phyloP scores from a whole-genome alignment of 73 alveolate species.

The Paramecium primaurelia region DNA sequence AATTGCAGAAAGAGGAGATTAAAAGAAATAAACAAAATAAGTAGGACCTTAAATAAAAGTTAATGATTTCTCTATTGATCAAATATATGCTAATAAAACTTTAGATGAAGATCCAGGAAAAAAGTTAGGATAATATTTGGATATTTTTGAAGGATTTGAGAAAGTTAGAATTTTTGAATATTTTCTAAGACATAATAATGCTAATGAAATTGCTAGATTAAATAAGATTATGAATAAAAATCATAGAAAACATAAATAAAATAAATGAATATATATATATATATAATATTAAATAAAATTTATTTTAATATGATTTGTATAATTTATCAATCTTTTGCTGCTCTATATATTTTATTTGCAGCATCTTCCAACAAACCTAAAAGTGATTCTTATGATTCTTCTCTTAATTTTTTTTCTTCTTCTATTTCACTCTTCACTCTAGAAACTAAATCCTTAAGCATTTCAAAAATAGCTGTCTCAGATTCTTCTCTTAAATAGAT shows the following conservation, averaged over 20 bases:
- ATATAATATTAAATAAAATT: background rate
- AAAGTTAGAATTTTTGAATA: background rate
- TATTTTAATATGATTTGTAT: background rate
- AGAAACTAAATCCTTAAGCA: conserved; percentile 85
- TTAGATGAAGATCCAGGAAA: background rate
- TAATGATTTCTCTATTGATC: background rate
- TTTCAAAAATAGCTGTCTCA: conserved; percentile 89
- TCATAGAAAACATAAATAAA: background rate
- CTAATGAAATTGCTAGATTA: background rate
- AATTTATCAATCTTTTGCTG: conserved; percentile 55
- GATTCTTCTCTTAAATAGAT: conserved; percentile 80
- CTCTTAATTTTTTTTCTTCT: conserved; percentile 90
- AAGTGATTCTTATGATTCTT: conserved; percentile 90
- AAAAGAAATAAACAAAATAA: background rate
- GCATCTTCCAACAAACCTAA: conserved; percentile 93
- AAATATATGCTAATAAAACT: background rate
- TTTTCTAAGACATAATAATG: background rate
- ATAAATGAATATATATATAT: background rate
- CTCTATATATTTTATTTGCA: conserved; percentile 76
- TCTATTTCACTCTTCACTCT: conserved; percentile 89
- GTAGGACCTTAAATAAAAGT: background rate
- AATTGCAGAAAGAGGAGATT: background rate
- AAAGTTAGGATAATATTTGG: background rate
- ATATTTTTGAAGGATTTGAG: background rate
- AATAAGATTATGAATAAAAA: background rate